These are phyloP conservation scores for Ustilago shanxiensis DNA, from an alignment of 1,284 basidiomycete species.

Conservation along the genomic window DNA sequence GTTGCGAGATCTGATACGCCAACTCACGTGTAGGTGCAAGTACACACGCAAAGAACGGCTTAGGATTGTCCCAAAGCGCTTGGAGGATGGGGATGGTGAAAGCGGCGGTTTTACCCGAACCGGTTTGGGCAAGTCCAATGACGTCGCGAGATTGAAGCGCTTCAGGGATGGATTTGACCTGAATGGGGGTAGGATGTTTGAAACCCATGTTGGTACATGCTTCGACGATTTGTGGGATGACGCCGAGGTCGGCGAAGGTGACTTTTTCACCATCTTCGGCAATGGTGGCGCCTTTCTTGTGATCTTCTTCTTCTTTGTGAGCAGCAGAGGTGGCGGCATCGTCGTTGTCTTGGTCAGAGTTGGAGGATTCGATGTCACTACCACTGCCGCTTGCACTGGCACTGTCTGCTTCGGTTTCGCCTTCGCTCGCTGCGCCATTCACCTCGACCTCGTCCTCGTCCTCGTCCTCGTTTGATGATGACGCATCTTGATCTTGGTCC, in stretches of 20 bases:
- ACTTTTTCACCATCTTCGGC: conserved; percentile 35
- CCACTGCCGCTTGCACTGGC: conserved; percentile 11
- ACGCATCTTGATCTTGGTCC: conserved; percentile 10
- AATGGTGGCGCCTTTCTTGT: conserved; percentile 35
- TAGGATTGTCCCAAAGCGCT: conserved; percentile 95
- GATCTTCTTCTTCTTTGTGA: conserved; percentile 22
- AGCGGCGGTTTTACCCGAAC: conserved; percentile 97
- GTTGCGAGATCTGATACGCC: conserved; percentile 98
- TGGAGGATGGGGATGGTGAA: conserved; percentile 97
- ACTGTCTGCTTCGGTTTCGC: conserved; percentile 4
- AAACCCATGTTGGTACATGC: conserved; percentile 86
- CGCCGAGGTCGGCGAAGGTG: conserved; percentile 78
- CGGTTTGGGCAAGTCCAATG: conserved; percentile 96
- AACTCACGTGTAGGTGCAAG: conserved; percentile 95
- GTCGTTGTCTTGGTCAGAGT: conserved; percentile 10
- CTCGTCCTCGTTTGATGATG: conserved; percentile 4
- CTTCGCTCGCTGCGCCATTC: background rate
- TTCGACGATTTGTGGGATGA: conserved; percentile 89
- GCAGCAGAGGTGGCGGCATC: conserved; percentile 10
- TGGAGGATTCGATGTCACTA: background rate
- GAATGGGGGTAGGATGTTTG: conserved; percentile 91
- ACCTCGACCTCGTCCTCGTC: conserved; percentile 16
- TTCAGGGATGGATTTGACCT: conserved; percentile 87
- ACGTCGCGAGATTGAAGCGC: conserved; percentile 93
- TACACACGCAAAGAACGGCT: conserved; percentile 91